Base-by-base conservation (phyloP, 164 flowering plant genomes). In the Chimonanthus salicifolius region DNA sequence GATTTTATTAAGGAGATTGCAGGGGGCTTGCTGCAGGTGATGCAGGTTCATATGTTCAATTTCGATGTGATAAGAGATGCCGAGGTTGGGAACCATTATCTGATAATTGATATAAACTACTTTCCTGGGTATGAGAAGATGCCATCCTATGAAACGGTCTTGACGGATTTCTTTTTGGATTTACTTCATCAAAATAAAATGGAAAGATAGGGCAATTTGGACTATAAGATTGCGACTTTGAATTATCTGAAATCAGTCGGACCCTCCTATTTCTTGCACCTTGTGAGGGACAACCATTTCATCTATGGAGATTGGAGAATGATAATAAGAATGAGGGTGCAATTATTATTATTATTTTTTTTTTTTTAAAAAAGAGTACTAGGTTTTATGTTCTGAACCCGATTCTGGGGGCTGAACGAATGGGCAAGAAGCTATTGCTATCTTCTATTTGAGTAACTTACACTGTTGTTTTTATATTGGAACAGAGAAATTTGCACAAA, bases 101-200 rank as follows among this genome's bases (percentile, higher is more conserved):
- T 90, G n/a, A 86, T 92, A 3, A 85, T 92, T 68, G 97, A 92
- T 69, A 92, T 92, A 33, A 92, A 92, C 73, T 90, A 92, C 73
- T 90, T 92, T 69, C 97, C 97, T 0, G 94, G 97, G 60, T 92
- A 89, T 74, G 94, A 90, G 0, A 92, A 92, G 77, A 88, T 92
- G 94, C 97, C 94, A 0, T 64, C 67, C 2, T 92, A 89, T 74
- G 97, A 90, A 83, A 67, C 83, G 5, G 90, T 87, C 47, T 79
- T 92, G 87, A 88, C 88, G 4, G 89, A 90, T 73, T 92, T 92
- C 77, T 86, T 92, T 74, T 82, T 79, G 67, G 88, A 89, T 71
- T 58, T 88, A 1, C 73, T 80, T 58, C 75, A 70, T 58, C 73
- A 68, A 71, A 86, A 79, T 46, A 47, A 67, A 33, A 33, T 33